Evolutionary conservation across 306 rosid species (phyloP).

Genomic region (Boehmeria nivea): DNA sequence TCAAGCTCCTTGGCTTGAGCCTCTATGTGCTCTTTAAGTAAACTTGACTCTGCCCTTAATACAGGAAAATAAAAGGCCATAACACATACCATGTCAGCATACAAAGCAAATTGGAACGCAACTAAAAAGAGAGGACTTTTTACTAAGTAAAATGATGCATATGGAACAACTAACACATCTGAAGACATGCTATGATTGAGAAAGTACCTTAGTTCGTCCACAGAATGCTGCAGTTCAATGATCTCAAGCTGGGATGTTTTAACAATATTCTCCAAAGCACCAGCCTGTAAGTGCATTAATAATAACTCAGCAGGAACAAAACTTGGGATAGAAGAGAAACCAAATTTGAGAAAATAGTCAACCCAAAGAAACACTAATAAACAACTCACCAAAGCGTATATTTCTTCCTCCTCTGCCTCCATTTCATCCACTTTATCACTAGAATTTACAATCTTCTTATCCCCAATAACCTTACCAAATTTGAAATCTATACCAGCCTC

Average conservation of each 20-base stretch:
- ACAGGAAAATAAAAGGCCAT: conserved; percentile 31
- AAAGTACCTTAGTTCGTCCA: conserved; percentile 66
- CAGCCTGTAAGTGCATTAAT: conserved; percentile 55
- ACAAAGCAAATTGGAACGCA: conserved; percentile 19
- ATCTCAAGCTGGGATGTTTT: conserved; percentile 94
- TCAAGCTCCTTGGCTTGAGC: conserved; percentile 81
- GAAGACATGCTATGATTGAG: conserved; percentile 12
- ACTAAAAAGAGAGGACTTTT: background rate
- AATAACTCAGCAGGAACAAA: conserved; percentile 21
- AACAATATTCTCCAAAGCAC: conserved; percentile 89
- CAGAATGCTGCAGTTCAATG: conserved; percentile 74
- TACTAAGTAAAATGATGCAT: background rate
- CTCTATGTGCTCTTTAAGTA: conserved; percentile 88
- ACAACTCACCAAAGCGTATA: conserved; percentile 64
- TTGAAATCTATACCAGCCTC: conserved; percentile 88
- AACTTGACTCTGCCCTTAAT: conserved; percentile 90
- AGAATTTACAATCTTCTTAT: conserved; percentile 32
- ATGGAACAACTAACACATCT: background rate
- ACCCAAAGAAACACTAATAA: conserved; percentile 22
- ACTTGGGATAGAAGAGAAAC: conserved; percentile 5
- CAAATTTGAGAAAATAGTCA: background rate
- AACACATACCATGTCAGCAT: conserved; percentile 35
- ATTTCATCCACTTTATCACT: conserved; percentile 31
- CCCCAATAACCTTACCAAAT: conserved; percentile 69
- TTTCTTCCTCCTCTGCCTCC: conserved; percentile 64